Evolutionary conservation across 1,284 basidiomycete species (phyloP), one percentile per base, ranked within the genome.

Genomic region (Heterobasidion irregulare): DNA sequence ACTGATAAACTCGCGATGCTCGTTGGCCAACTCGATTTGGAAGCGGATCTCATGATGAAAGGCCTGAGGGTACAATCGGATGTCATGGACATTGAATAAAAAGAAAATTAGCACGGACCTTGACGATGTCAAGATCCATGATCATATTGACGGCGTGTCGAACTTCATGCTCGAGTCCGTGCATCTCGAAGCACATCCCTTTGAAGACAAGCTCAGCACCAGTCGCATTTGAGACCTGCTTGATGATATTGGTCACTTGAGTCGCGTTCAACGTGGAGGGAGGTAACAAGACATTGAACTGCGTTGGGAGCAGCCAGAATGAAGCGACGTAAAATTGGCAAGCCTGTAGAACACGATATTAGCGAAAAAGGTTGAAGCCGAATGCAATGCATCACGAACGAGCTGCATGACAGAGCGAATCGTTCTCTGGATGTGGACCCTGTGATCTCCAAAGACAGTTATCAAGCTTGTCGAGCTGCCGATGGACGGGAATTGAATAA

Each of bases 41-140:
- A 99, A 98, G 53, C 94, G 91, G 59, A 99, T 93, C 74, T 99
- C 95, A 66, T 95, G 92, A 65, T 97, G 93, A 78, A 95, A 98
- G 52, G 84, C 77, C 89, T 94, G 34, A n/a, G 36, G 13, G n/a
- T 12, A 19, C n/a, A 19, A 32, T 15, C 9, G 26, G 46, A 47
- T 16, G 26, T 1, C 16, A 7, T 16, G 26, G 18, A 33, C 49
- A 49, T 49, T 18, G 49, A 48, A 12, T 15, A 48, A 54, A 32
- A 12, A 47, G 41, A 49, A n/a, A 54, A 33, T 8, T 46, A 38
- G 49, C 26, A 15, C 53, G n/a, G 56, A 89, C 92, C 79, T 96
- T 94, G 62, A 98, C 83, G 54, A 95, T 80, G 58, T 97, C 94
- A 57, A 96, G 73, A 56, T 98, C 94, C 68, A 97, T 77, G 45